Evolutionary conservation across 768 basidiomycete genomes (phyloP).

Genomic region (Amanita jacksonii): DNA sequence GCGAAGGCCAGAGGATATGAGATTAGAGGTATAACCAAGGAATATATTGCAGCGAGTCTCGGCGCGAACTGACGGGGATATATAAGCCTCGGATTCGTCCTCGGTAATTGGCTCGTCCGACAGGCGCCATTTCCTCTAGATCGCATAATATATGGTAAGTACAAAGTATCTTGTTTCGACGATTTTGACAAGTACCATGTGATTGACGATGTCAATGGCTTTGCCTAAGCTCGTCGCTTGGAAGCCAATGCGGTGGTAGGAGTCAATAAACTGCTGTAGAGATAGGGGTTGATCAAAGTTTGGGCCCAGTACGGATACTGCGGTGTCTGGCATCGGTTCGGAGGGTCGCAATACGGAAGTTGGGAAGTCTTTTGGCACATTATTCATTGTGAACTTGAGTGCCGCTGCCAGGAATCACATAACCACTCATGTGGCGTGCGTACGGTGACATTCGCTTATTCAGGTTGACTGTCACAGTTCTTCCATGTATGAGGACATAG

Average conservation of each 20-base stretch:
- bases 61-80: slow-evolving; percentile 48
- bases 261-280: slow-evolving; percentile 59
- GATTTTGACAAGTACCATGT: slow-evolving; percentile 58
- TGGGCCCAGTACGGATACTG: slow-evolving; percentile 76
- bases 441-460: no score
- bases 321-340: slow-evolving; percentile 54
- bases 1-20: slow-evolving; percentile 94
- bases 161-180: neutral
- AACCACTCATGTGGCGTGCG: no score
- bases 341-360: slow-evolving; percentile 74
- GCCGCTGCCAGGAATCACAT: no score
- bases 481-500: slow-evolving; percentile 5
- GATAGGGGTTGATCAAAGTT: slow-evolving; percentile 66
- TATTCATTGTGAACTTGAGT: neutral
- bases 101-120: slow-evolving; percentile 71
- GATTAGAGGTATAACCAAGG: slow-evolving; percentile 96
- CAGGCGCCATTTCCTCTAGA: slow-evolving; percentile 78
- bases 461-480: no score
- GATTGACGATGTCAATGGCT: slow-evolving; percentile 85
- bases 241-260: slow-evolving; percentile 90
- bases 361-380: slow-evolving; percentile 49
- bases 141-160: neutral
- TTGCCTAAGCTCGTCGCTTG: slow-evolving; percentile 90
- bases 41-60: slow-evolving; percentile 81
- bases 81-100: slow-evolving; percentile 62